These are phyloP conservation scores for Cardamine chenopodiifolia DNA, from an alignment of 345 rosid species.

Conservation along the genomic window DNA sequence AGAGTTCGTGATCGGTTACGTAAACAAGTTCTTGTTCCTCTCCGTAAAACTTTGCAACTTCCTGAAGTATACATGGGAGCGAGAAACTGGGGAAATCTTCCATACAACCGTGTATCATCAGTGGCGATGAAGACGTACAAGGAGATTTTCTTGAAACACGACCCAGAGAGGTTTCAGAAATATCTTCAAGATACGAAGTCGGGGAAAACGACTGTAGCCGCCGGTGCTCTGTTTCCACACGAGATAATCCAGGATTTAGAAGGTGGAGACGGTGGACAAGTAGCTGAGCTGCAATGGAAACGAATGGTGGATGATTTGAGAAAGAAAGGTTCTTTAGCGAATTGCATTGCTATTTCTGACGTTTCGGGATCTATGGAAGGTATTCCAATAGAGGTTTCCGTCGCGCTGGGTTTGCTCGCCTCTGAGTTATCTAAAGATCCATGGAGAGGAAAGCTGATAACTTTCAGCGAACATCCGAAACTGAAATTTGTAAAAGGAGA, in stretches of 20 bases:
- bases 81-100: slow-evolving; percentile 51
- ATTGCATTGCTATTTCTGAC: slow-evolving; percentile 60
- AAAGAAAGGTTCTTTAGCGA: slow-evolving; percentile 51
- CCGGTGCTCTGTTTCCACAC: slow-evolving; percentile 71
- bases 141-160: slow-evolving; percentile 55
- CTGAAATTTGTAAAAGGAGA: slow-evolving; percentile 50
- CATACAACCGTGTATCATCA: slow-evolving; percentile 59
- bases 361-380: slow-evolving; percentile 61
- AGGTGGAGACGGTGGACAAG: slow-evolving; percentile 52
- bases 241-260: slow-evolving; percentile 50
- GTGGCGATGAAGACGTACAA: slow-evolving; percentile 68
- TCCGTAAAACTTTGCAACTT: slow-evolving; percentile 54
- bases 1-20: slow-evolving; percentile 64
- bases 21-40: slow-evolving; percentile 60
- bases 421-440: slow-evolving; percentile 60
- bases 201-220: slow-evolving; percentile 57
- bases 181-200: slow-evolving; percentile 50
- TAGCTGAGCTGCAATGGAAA: slow-evolving; percentile 64
- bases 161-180: slow-evolving; percentile 47
- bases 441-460: slow-evolving; percentile 67
- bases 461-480: slow-evolving; percentile 50
- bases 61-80: slow-evolving; percentile 67
- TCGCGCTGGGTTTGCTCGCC: slow-evolving; percentile 59
- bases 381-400: slow-evolving; percentile 58
- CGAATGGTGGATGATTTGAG: slow-evolving; percentile 62